Conservation (phyloP, 1,139 yeast species). For the Zygosaccharomyces sapae region DNA sequence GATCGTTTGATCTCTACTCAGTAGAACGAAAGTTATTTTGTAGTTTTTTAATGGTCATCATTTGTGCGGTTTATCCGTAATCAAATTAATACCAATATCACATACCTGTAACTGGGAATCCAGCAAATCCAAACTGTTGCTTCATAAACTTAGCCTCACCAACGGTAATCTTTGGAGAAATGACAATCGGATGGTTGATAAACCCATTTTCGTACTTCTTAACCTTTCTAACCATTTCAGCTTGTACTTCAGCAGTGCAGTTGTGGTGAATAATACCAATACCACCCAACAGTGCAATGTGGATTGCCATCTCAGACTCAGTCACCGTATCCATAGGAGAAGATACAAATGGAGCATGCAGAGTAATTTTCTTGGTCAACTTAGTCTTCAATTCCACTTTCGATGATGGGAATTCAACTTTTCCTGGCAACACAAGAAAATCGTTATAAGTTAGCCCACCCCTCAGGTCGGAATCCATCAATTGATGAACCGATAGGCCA, state of each 20-base stretch:
- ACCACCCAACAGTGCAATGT: conserved; percentile 98
- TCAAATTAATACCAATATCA: conserved; percentile 29
- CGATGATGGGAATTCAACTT: conserved; percentile 82
- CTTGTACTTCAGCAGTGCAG: conserved; percentile 95
- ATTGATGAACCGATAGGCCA: conserved; percentile 77
- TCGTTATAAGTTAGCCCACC: conserved; percentile 99
- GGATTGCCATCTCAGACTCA: conserved; percentile 94
- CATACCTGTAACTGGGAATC: conserved; percentile 99
- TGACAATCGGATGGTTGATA: conserved; percentile 89
- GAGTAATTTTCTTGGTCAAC: conserved; percentile 84
- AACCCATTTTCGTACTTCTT: conserved; percentile 97
- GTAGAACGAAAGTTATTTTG: conserved; percentile 99
- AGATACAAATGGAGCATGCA: conserved; percentile 92
- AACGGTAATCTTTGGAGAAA: conserved; percentile 70
- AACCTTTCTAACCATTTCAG: conserved; percentile 95
- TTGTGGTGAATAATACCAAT: conserved; percentile 98
- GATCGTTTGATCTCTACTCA: conserved; percentile 94
- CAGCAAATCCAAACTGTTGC: conserved; percentile 79
- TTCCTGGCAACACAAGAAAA: conserved; percentile 91
- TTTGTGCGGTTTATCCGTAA: conserved; percentile 13
- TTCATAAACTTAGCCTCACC: conserved; percentile 75
- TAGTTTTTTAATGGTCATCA: conserved; percentile 57
- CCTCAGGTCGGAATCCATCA: conserved; percentile 83
- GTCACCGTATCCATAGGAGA: conserved; percentile 99
- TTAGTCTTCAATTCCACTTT: conserved; percentile 74